Conservation (phyloP, 2,329 filamentous ascomycete species). For the Zasmidium citrigriseum region DNA sequence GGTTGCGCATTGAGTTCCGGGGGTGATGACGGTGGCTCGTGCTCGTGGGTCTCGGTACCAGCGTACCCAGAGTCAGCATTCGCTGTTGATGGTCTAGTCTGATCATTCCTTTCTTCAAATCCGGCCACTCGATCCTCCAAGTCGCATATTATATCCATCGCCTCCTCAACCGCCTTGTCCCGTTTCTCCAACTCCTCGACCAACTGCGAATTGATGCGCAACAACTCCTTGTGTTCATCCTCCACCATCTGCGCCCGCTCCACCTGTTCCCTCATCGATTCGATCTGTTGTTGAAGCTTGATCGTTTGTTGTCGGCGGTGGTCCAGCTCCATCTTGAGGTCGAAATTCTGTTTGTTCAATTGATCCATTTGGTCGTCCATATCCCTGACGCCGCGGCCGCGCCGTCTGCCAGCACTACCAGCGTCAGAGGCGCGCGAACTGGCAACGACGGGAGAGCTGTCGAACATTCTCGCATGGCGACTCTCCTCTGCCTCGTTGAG, state of each 20-base stretch:
- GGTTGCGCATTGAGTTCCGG: conserved; percentile 13
- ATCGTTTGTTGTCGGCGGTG: conserved; percentile 67
- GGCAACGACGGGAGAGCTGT: conserved; percentile 31
- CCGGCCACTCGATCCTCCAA: conserved; percentile 54
- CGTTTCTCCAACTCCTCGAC: conserved; percentile 64
- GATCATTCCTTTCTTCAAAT: conserved; percentile 26
- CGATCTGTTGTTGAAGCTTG: conserved; percentile 59
- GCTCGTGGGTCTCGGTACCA: conserved; percentile 35
- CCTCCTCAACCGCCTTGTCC: conserved; percentile 70
- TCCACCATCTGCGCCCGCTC: conserved; percentile 36
- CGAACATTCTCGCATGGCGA: conserved; percentile 23
- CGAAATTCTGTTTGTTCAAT: conserved; percentile 75
- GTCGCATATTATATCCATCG: conserved; percentile 67
- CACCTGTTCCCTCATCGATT: conserved; percentile 56
- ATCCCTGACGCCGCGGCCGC: conserved; percentile 61
- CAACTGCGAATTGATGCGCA: conserved; percentile 61
- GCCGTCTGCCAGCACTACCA: conserved; percentile 25
- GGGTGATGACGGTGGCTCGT: conserved; percentile 29
- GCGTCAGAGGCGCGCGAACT: conserved; percentile 19
- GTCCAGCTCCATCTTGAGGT: conserved; percentile 71
- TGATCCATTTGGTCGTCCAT: conserved; percentile 69
- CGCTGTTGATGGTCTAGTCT: conserved; percentile 36
- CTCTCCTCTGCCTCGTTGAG: conserved; percentile 32
- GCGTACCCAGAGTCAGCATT: conserved; percentile 38
- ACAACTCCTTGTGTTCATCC: conserved; percentile 50